These are phyloP conservation scores for Lolium multiflorum DNA, from an alignment of 176 grass and related monocot genomes.

Conservation along the genomic window DNA sequence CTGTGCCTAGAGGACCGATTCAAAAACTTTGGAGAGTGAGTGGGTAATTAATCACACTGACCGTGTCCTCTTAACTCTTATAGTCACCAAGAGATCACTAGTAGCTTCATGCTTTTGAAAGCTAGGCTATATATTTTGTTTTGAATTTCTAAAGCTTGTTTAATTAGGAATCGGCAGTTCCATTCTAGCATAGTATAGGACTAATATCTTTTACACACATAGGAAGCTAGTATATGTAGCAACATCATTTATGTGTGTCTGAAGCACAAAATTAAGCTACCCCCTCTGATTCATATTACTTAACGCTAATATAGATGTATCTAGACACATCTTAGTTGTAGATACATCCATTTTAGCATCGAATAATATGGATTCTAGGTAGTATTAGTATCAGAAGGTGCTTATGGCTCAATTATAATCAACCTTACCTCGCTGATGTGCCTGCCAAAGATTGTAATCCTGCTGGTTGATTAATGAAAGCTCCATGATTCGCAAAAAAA, in stretches of 20 bases:
- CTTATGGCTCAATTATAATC: no score
- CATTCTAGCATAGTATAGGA: neutral
- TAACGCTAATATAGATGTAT: no score
- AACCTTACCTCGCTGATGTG: no score
- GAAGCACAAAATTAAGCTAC: neutral
- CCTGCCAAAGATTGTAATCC: no score
- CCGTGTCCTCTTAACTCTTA: neutral
- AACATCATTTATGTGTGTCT: neutral
- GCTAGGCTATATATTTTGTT: neutral
- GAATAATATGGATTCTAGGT: no score
- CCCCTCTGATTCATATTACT: no score
- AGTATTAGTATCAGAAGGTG: no score
- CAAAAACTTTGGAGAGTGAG: neutral
- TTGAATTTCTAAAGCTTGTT: no score
- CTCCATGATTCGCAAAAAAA: no score
- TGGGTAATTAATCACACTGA: neutral
- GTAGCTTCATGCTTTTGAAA: neutral
- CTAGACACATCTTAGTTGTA: no score
- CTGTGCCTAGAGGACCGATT: conserved; percentile 22
- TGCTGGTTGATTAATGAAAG: no score
- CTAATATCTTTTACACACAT: neutral
- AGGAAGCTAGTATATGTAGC: neutral
- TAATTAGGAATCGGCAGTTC: neutral
- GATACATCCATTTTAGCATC: no score
- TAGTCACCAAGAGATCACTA: neutral